A percentile compares a stretch with the other conserved stretches of the same genome.
These are phyloP conservation scores for Termitomyces sp. DNA, from an alignment of 768 basidiomycete genomes.

Conservation along the genomic window DNA sequence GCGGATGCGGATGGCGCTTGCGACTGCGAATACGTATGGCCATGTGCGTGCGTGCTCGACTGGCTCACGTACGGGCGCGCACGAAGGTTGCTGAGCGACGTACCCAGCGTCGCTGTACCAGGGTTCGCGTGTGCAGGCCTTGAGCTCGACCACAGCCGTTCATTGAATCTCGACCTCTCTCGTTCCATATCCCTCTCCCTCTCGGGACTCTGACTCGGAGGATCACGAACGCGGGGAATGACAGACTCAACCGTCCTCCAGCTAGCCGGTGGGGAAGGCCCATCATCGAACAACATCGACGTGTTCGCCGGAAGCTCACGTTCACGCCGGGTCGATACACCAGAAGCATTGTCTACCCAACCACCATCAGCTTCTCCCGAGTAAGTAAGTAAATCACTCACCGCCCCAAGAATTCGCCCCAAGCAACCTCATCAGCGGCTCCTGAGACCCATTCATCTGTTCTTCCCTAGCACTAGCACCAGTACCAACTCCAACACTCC, in stretches of 20 bases:
- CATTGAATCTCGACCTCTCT: neutral
- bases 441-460: neutral
- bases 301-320: slow-evolving; percentile 5
- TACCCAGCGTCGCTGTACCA: neutral
- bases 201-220: neutral
- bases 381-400: neutral
- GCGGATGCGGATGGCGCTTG: slow-evolving; percentile 21
- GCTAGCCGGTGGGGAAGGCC: neutral
- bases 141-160: neutral
- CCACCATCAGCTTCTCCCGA: neutral
- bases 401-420: neutral
- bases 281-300: slow-evolving; percentile 6
- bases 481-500: too few relatives aligned
- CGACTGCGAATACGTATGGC: slow-evolving; percentile 17
- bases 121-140: neutral
- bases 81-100: neutral
- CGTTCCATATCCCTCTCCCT: neutral
- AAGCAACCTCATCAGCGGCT: neutral
- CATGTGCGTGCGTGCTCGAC: neutral
- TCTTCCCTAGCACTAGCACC: neutral
- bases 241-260: too few relatives aligned
- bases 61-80: slow-evolving; percentile 10
- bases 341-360: neutral
- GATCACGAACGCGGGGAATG: neutral
- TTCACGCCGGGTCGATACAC: neutral